Conservation (phyloP, 2,329 filamentous ascomycete genomes). For the Aspergillus transmontanensis region DNA sequence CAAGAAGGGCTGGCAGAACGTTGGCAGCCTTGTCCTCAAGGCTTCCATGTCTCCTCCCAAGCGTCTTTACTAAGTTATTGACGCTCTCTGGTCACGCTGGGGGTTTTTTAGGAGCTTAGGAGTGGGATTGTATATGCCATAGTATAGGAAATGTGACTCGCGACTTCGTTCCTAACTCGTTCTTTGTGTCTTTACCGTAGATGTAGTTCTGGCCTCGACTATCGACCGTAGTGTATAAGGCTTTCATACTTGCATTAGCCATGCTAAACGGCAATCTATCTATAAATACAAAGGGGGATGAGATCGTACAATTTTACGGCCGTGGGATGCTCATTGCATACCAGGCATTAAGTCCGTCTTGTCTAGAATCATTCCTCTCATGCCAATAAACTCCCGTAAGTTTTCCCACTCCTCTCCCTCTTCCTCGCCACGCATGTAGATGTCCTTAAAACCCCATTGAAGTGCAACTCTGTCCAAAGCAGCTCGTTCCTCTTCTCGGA, state of each 20-base stretch:
- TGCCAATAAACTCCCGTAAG: constrained; percentile 78
- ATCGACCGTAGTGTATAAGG: background rate
- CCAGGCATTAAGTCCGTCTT: constrained; percentile 88
- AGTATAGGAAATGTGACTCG: constrained; percentile 37
- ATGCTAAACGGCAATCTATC: background rate
- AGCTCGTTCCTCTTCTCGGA: constrained; percentile 85
- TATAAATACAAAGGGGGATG: background rate
- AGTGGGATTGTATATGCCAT: constrained; percentile 33
- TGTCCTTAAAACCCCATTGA: constrained; percentile 89
- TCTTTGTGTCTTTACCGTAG: background rate
- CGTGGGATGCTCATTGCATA: constrained; percentile 65
- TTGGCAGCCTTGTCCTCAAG: constrained; percentile 99
- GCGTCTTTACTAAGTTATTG: constrained; percentile 81
- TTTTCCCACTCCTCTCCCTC: constrained; percentile 87
- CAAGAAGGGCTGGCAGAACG: constrained; percentile 99
- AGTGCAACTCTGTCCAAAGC: constrained; percentile 83
- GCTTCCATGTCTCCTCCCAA: constrained; percentile 99
- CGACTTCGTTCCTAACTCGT: constrained; percentile 30
- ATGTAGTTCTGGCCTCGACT: background rate
- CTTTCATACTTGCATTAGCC: background rate
- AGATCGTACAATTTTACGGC: background rate
- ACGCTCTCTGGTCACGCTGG: constrained; percentile 30
- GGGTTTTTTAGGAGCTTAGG: constrained; percentile 23
- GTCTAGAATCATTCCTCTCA: constrained; percentile 88
- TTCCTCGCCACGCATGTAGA: constrained; percentile 80